Evolutionary conservation across 148 eudicot species (phyloP), one percentile per base, ranked within the genome.

Genomic region (Pharnaceum exiguum): DNA sequence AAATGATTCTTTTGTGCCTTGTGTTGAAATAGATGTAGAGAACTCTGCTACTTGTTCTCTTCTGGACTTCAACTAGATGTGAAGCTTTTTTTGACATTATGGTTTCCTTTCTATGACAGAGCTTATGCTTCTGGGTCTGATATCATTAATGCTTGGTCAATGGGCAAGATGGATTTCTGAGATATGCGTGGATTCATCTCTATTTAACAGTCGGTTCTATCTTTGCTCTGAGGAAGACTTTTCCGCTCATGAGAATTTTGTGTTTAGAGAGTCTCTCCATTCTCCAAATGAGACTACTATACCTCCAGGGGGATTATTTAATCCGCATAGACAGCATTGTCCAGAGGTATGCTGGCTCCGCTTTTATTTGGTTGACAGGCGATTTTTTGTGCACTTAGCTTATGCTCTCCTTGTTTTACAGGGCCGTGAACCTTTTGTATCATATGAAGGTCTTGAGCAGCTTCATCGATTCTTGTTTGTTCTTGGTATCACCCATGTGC

Each of bases 351-450:
- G 60, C 48, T 62, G 53, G 10, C 21, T 37, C 13, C 33, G 25
- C 31, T 28, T 46, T 31, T 24, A 31, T 40, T 16, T 10, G 1
- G 2, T 42, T 51, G 40, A 4, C 31, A 27, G 9, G 36, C 33
- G 23, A 18, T 33, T 29, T 9, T 57, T 24, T 0, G n/a, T 23
- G 30, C 3, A 25, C 52, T 62, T 18, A 55, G 2, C 31, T 11
- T 26, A 10, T 50, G 15, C 43, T 51, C 28, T 10, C 19, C 7
- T 35, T 35, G 38, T 16, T 25, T 60, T 69, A 55, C 85, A 89
- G 99, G 99, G 95, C 15, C 91, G 77, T 16, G 96, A 94, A 70
- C 99, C 99, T 49, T 94, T 89, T 59, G 96, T 94, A 56, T 94
- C 99, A 10, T 72, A 75, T 45, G 95, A 94, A 84, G 99, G 96